These are phyloP conservation scores for Mycena leptocephala DNA, from an alignment of 768 basidiomycete genomes.

Conservation along the genomic window DNA sequence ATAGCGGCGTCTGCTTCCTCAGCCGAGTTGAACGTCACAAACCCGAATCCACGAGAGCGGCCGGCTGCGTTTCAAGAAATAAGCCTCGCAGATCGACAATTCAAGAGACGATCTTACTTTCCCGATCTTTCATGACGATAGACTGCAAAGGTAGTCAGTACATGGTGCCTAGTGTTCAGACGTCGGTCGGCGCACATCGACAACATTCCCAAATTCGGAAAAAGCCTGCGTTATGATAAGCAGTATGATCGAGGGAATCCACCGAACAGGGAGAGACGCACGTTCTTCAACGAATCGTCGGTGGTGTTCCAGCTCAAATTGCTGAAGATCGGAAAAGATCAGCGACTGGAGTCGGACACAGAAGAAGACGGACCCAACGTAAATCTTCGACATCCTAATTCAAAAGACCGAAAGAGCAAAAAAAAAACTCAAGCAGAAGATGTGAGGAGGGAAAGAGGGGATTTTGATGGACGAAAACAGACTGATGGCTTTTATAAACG, in stretches of 20 bases:
- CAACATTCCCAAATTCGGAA: conserved; percentile 17
- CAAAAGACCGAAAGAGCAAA: conserved; percentile 22
- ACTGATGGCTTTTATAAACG: conserved; percentile 11
- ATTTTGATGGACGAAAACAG: conserved; percentile 5
- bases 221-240: conserved; percentile 17
- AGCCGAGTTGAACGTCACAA: conserved; percentile 20
- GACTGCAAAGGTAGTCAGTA: conserved; percentile 8
- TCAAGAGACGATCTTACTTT: background rate
- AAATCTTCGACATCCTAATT: conserved; percentile 30
- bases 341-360: conserved; percentile 26
- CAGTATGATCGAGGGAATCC: background rate
- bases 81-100: background rate
- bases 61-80: conserved; percentile 3
- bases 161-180: too few species aligned
- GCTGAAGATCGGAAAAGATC: conserved; percentile 40
- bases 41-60: conserved; percentile 29
- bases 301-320: conserved; percentile 39
- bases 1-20: conserved; percentile 28
- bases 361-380: conserved; percentile 24
- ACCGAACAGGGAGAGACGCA: background rate
- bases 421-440: conserved; percentile 29
- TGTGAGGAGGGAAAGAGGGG: conserved; percentile 16
- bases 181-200: background rate
- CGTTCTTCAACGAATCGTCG: conserved; percentile 21
- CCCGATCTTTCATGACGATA: conserved; percentile 30